phyloP scores from a whole-genome alignment of 2,329 filamentous ascomycete species.

The Phyllosticta citrichinensis region DNA sequence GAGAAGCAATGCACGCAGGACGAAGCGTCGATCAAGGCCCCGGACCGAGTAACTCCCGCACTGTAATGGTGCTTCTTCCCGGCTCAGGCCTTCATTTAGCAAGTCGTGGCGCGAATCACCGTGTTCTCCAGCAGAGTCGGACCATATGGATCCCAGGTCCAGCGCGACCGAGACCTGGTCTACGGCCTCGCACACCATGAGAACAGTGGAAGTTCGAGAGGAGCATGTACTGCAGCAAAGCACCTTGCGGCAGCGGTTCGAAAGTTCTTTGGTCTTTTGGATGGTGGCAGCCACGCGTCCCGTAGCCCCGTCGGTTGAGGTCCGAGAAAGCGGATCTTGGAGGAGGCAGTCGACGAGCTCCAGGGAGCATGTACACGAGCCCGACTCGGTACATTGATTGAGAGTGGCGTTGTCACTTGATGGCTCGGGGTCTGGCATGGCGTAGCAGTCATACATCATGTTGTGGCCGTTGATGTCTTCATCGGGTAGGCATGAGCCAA shows the following conservation, averaged over 20 bases:
- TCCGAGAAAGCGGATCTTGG: neutral
- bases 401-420: neutral
- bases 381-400: neutral
- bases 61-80: neutral
- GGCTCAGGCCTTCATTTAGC: neutral
- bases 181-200: neutral
- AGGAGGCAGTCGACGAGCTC: neutral
- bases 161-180: neutral
- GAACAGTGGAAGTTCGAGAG: neutral
- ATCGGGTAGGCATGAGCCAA: neutral
- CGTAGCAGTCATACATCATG: neutral
- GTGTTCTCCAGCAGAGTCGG: neutral
- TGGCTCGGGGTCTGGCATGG: neutral
- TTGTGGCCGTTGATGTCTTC: neutral
- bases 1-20: neutral
- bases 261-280: neutral
- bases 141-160: neutral
- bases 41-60: neutral
- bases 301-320: neutral
- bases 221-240: neutral
- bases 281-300: neutral
- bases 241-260: neutral
- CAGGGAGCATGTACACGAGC: neutral
- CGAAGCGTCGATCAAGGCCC: neutral
- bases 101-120: neutral